Base-by-base conservation (phyloP, 2,329 filamentous ascomycete species). In the Cephalotrichum gorgonifer region DNA sequence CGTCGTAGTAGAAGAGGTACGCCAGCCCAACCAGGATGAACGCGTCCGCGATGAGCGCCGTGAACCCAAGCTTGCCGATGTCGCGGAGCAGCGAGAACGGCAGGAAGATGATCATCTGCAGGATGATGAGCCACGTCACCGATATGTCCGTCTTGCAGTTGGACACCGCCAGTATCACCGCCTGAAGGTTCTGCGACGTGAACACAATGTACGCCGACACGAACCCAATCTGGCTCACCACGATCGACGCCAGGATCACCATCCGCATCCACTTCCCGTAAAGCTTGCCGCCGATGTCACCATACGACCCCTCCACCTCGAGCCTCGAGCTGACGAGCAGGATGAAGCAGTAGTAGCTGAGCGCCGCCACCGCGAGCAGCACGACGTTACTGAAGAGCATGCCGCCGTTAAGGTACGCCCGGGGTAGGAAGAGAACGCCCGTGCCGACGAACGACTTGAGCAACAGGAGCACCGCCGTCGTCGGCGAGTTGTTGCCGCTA, bases 391-490 rank as follows among this genome's bases (percentile, higher is more conserved):
- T 95, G 67, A 98, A 98, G 15, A 95, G 70, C 90, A 98, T 97
- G 51, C 93, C 93, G 48, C 93, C 93, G 59, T 95, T 98, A 54
- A 96, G 77, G 62, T 93, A 98, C 4, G 93, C 91, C 44, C 89
- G 83, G 1, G 91, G 91, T 30, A 97, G 71, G 70, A 97, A 97
- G 15, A 97, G 73, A 8, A 97, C 91, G 50, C 91, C 91, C 1
- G 93, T 98, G 20, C 94, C 93, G 44, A 98, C 93, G 62, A 98
- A 98, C 0, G 91, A 97, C 71, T 98, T 98, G 55, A 98, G 80
- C 39, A 98, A 74, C 48, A 98, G 75, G 56, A 96, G 67, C 11
- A 86, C 83, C 9, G 93, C 91, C 53, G 86, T 87, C 54, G 81
- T 83, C 3, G 86, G 82, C 45, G 80, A 85, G 57, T 88, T 90